These are phyloP conservation scores for Tuctoria greenei DNA, from an alignment of 176 grass and related monocot genomes.

Conservation along the genomic window DNA sequence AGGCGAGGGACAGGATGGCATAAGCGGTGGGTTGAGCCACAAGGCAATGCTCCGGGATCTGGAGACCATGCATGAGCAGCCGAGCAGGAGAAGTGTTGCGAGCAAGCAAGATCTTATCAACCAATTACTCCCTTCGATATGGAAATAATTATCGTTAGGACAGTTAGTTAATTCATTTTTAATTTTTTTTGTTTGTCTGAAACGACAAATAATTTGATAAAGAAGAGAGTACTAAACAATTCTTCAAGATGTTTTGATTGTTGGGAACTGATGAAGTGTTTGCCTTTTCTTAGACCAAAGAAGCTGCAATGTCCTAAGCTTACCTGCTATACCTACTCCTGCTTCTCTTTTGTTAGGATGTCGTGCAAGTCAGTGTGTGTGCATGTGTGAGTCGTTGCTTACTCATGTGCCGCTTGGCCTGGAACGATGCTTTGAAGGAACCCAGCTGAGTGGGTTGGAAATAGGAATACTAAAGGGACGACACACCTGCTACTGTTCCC, in stretches of 20 bases:
- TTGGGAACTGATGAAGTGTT: neutral
- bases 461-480: neutral
- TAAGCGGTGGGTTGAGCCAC: neutral
- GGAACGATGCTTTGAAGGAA: slow-evolving; percentile 10
- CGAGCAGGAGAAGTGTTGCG: neutral
- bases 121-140: too few species aligned
- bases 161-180: too few species aligned
- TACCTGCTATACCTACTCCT: neutral
- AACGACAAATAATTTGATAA: too few species aligned
- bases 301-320: neutral
- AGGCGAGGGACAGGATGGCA: neutral
- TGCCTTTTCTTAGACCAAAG: neutral
- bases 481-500: neutral
- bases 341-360: neutral
- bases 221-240: too few species aligned
- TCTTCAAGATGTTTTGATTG: neutral
- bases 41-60: neutral
- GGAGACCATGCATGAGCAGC: neutral
- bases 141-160: too few species aligned
- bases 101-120: slow-evolving; percentile 1
- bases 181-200: too few species aligned
- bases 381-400: neutral
- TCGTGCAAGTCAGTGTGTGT: neutral
- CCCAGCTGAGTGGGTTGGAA: neutral
- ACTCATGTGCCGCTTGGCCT: neutral